Base-by-base conservation (phyloP, 2,329 filamentous ascomycete species). In the Talaromyces islandicus region DNA sequence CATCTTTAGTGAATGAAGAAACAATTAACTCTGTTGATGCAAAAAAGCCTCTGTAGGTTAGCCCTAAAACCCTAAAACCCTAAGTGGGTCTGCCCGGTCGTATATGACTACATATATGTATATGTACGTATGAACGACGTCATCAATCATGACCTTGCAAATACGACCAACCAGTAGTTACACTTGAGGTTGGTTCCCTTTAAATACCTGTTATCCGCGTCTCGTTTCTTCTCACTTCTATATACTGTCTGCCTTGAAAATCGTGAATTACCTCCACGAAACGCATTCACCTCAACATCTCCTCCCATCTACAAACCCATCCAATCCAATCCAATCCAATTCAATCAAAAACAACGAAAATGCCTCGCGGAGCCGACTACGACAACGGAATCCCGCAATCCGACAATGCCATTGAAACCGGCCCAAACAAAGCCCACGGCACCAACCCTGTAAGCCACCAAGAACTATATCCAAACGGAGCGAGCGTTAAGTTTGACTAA, bases 311-410 rank as follows among this genome's bases (percentile, higher is more conserved):
- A 21, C 17, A 54, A 32, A 11, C 43, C 30, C 46, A 29, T 7
- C 7, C 12, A 53, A n/a, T 7, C 9, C 17, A 52, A 11, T 12
- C 21, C 25, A n/a, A 29, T 25, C 7, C 48, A 24, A 25, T 12
- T 14, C 2, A 52, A 17, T 11, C 7, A 41, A 3, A 32, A 29
- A 43, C 68, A 6, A 27, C 25, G 6, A 73, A 41, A 65, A 76
- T 77, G 75, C 69, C 71, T 67, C 75, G 75, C 67, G 73, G 75
- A 65, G 72, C 73, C 53, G 70, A 76, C 25, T 77, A 67, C 67
- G 73, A 74, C 64, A 68, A 75, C 65, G 69, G 68, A 56, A n/a
- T 72, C 56, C 68, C 68, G 56, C 74, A 74, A 58, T 70, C 69
- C 65, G 73, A 77, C 66, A 77, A 77, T 68, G 60, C 75, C 52